Evolutionary conservation across 1,284 basidiomycete genomes (phyloP), one percentile per base, ranked within the genome.

Genomic region (Cronartium quercuum): DNA sequence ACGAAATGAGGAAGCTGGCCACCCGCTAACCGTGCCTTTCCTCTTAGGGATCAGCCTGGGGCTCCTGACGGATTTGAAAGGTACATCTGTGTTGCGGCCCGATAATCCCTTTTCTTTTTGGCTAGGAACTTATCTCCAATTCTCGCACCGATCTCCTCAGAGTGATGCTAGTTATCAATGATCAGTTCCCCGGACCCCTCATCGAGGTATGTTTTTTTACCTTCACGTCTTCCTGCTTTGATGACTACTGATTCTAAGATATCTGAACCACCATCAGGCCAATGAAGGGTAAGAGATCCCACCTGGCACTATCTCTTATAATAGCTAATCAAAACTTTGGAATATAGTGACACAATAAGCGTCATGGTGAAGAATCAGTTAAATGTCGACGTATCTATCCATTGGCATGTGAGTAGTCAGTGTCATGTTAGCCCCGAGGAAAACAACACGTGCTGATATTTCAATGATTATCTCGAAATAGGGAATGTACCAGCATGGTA

Each of bases 121-220:
- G 15, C 0, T 29, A 6, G 15, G 15, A 15, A 29, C 15, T 29
- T 61, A 24, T 61, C 35, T 1, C 6, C 6, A 61, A 29, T 24
- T 61, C 83, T 0, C 83, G 83, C 0, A 84, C 83, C 51, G 84
- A 82, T 1, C 78, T 83, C 7, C 76, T 78, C 38, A 83, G 83
- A 68, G 76, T 77, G 0, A 84, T 85, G 83, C 78, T 85, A 7
- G 83, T 84, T 4, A 83, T 86, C 24, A 86, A 86, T 66, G 84
- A 83, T 2, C 80, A 82, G 70, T 84, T 78, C 62, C 85, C 85
- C 0, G 85, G 85, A 1, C 85, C 85, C 0, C 81, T 84, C 5
- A 83, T 86, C 69, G 83, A 86, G 75, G 85, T 82, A 0, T 85
- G 85, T 78, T 79, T 83, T 41, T 84, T 24, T 29, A 24, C 35